phyloP scores from a whole-genome alignment of 192 early-diverging fungal species.

The Coemansia sp. region DNA sequence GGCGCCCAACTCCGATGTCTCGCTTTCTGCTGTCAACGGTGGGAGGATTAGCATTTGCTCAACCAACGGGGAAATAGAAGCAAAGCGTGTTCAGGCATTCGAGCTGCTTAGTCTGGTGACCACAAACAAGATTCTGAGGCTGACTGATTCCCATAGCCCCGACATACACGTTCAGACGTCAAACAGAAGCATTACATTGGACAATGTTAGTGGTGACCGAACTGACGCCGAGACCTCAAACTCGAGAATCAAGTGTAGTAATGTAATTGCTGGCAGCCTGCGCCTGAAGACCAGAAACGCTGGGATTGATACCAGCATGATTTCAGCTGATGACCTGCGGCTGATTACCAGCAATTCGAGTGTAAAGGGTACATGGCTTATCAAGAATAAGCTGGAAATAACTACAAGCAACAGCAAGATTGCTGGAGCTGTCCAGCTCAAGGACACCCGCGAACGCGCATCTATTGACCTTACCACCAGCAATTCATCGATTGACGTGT shows the following conservation, averaged over 20 bases:
- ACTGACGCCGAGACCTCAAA: background rate
- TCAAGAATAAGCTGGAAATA: conserved; percentile 3
- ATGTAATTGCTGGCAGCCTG: background rate
- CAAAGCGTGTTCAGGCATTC: background rate
- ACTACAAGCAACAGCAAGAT: conserved; percentile 23
- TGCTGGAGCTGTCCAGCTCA: background rate
- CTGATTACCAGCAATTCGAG: background rate
- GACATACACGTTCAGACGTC: background rate
- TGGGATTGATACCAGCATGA: background rate
- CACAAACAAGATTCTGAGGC: background rate
- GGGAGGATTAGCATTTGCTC: background rate
- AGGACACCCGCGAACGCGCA: background rate
- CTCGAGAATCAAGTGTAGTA: background rate
- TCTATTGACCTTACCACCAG: background rate
- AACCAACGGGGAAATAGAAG: background rate
- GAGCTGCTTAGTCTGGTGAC: background rate
- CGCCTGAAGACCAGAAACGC: background rate
- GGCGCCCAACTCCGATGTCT: conserved; percentile 18
- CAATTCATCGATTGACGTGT: background rate
- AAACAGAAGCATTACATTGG: background rate
- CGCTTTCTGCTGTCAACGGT: background rate
- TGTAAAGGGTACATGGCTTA: background rate
- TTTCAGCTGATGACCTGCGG: background rate
- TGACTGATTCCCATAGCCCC: background rate
- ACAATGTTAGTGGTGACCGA: background rate